A percentile compares a stretch with the other conserved stretches of the same genome.
These are phyloP conservation scores for Yamadazyma insecticola DNA, from an alignment of 805 yeast genomes.

Conservation along the genomic window DNA sequence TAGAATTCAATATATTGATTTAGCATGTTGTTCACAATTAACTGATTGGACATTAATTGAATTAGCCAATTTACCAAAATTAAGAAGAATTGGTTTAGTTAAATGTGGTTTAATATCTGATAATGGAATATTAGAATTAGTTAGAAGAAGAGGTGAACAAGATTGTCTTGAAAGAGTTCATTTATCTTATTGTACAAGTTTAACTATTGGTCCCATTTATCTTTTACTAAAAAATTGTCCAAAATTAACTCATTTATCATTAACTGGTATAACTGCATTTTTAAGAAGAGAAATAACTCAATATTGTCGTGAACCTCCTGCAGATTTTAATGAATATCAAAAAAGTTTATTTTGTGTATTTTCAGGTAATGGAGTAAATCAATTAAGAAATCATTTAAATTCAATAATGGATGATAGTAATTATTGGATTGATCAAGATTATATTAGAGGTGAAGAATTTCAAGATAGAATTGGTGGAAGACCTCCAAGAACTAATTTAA, in stretches of 20 bases:
- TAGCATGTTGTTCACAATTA: slow-evolving; percentile 89
- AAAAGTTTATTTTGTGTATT: slow-evolving; percentile 86
- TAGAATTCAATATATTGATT: slow-evolving; percentile 85
- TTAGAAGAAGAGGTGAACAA: slow-evolving; percentile 61
- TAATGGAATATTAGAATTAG: slow-evolving; percentile 68
- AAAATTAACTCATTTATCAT: slow-evolving; percentile 79
- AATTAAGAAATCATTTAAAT: slow-evolving; percentile 66
- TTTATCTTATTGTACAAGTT: slow-evolving; percentile 80
- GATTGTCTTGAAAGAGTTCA: slow-evolving; percentile 91
- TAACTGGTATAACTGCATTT: slow-evolving; percentile 91
- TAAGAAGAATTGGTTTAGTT: slow-evolving; percentile 89
- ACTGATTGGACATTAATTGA: slow-evolving; percentile 80
- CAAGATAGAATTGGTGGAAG: slow-evolving; percentile 26
- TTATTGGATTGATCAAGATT: slow-evolving; percentile 29
- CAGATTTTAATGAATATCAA: slow-evolving; percentile 85
- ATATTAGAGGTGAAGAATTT: slow-evolving; percentile 13
- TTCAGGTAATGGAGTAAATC: slow-evolving; percentile 82
- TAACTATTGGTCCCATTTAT: slow-evolving; percentile 74
- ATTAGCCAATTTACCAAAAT: slow-evolving; percentile 68
- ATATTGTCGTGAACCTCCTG: slow-evolving; percentile 89
- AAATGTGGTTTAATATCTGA: slow-evolving; percentile 88
- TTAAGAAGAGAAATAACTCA: slow-evolving; percentile 78
- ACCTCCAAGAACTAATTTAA: slow-evolving; percentile 9
- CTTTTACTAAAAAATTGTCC: slow-evolving; percentile 76
- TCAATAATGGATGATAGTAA: slow-evolving; percentile 33